A percentile compares a stretch with the other conserved stretches of the same genome.
Evolutionary conservation across 495 filamentous ascomycete genomes (phyloP).

Genomic region (Bryoglossum gracile): DNA sequence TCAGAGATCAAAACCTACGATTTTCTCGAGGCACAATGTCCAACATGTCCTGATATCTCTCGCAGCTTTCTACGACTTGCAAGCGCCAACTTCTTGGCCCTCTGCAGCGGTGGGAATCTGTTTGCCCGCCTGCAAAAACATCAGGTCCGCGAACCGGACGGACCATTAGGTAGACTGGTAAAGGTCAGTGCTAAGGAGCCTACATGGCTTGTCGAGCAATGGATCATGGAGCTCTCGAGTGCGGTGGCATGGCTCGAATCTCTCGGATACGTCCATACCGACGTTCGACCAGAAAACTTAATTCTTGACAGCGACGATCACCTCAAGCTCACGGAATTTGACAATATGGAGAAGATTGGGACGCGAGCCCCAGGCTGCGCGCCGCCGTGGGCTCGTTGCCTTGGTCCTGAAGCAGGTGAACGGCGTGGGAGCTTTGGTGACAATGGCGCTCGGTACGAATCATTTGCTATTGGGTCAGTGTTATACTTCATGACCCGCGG

Average conservation of each 20-base stretch:
- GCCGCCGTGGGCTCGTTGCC: background rate
- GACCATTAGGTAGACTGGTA: background rate
- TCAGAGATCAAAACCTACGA: background rate
- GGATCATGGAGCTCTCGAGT: background rate
- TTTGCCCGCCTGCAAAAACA: background rate
- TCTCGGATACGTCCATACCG: background rate
- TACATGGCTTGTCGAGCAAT: background rate
- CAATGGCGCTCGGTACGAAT: conserved; percentile 7
- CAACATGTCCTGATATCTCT: background rate
- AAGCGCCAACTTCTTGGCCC: background rate
- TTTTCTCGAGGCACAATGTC: background rate
- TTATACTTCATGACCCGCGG: conserved; percentile 4
- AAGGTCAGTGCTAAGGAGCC: background rate
- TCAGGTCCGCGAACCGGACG: background rate
- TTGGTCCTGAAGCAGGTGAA: background rate
- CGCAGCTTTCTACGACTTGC: background rate
- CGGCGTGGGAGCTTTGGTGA: conserved; percentile 7
- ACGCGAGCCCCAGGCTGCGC: background rate
- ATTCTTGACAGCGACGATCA: background rate
- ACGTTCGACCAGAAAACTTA: background rate
- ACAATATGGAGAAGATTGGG: background rate
- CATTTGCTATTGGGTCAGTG: conserved; percentile 5
- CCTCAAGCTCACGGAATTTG: background rate
- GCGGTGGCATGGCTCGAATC: background rate
- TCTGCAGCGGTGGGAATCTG: background rate